Evolutionary conservation across 306 rosid species (phyloP).

Genomic region (Mucuna pruriens): DNA sequence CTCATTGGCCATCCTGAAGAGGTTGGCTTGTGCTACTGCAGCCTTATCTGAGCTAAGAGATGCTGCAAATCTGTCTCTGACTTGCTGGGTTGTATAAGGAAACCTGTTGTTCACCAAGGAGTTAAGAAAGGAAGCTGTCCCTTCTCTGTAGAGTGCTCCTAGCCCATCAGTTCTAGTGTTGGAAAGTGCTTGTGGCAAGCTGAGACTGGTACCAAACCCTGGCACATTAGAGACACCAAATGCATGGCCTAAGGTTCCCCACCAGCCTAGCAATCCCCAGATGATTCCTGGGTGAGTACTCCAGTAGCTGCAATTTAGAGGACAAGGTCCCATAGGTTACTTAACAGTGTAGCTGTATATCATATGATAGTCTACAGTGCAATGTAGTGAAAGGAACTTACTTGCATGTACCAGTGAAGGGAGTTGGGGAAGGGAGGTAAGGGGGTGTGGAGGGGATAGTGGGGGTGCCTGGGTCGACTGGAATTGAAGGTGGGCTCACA

Average conservation of each 20-base stretch:
- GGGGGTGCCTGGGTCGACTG: conserved; percentile 60
- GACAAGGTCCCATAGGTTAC: conserved; percentile 19
- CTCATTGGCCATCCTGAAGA: conserved; percentile 87
- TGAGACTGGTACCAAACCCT: conserved; percentile 58
- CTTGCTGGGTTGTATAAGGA: conserved; percentile 75
- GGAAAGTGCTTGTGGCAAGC: conserved; percentile 77
- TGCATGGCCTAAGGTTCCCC: conserved; percentile 78
- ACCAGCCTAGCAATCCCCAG: conserved; percentile 95
- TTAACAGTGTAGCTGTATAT: not conserved
- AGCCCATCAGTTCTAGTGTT: conserved; percentile 80
- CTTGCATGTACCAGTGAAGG: conserved; percentile 90
- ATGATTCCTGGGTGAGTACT: conserved; percentile 78
- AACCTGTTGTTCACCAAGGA: conserved; percentile 78
- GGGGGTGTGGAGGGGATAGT: conserved; percentile 62
- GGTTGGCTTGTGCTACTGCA: conserved; percentile 71
- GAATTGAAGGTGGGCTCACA: conserved; percentile 59
- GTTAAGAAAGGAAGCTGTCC: conserved; percentile 86
- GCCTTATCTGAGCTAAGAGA: conserved; percentile 75
- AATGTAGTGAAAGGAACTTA: conserved; percentile 56
- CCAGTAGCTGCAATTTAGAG: conserved; percentile 76
- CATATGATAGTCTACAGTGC: conserved; percentile 21
- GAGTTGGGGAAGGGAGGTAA: conserved; percentile 72
- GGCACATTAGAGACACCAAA: conserved; percentile 66
- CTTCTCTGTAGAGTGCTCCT: conserved; percentile 85
- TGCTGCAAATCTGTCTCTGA: conserved; percentile 65